Conservation (phyloP, 768 basidiomycete species). For the Mycena epipterygia region DNA sequence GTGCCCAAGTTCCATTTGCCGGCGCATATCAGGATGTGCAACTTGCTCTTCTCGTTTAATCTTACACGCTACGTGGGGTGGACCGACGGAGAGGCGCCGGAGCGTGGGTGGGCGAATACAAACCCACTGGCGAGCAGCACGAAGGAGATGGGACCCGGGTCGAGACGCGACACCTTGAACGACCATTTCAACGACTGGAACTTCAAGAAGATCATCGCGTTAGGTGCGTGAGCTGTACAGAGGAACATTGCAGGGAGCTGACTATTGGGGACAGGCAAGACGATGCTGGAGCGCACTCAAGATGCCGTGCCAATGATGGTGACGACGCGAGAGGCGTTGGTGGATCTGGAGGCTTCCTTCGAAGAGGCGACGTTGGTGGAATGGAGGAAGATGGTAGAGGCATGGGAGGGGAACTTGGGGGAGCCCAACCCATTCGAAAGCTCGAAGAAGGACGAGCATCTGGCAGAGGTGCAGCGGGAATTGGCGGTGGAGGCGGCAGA, state of each 20-base stretch:
- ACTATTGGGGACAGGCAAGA: background rate
- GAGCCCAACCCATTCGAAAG: slow-evolving; percentile 1
- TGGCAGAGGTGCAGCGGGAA: background rate
- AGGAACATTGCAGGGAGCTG: background rate
- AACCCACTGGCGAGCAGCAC: slow-evolving; percentile 50
- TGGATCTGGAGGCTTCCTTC: background rate
- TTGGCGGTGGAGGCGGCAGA: background rate
- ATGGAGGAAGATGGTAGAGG: background rate
- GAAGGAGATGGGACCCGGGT: slow-evolving; percentile 51
- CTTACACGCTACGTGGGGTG: slow-evolving; percentile 49
- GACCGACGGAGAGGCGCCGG: slow-evolving; percentile 48
- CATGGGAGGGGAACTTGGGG: background rate
- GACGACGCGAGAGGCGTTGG: background rate
- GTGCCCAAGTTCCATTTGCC: slow-evolving; percentile 45
- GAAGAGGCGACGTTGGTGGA: background rate
- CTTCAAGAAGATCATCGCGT: slow-evolving; percentile 5
- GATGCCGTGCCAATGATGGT: background rate
- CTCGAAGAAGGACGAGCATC: background rate
- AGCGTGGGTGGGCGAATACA: slow-evolving; percentile 47
- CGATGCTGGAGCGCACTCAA: background rate
- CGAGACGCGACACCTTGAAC: background rate
- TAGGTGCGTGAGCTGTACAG: background rate
- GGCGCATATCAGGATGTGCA: slow-evolving; percentile 37
- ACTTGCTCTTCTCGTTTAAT: slow-evolving; percentile 38
- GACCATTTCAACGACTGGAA: slow-evolving; percentile 22